Evolutionary conservation across 2,329 filamentous ascomycete species (phyloP).

Genomic region (Davidsoniella virescens): DNA sequence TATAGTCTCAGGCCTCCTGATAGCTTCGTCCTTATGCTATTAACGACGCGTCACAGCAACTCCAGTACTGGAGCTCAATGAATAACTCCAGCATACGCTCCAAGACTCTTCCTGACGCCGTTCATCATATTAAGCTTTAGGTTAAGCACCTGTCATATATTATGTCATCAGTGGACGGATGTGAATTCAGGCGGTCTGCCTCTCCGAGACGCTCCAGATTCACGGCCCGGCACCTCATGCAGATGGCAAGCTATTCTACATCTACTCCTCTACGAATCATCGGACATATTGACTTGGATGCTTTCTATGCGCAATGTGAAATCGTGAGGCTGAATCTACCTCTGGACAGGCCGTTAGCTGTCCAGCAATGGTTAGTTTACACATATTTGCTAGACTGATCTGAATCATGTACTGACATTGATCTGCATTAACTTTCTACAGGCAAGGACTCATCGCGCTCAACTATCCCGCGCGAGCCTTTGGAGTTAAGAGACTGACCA

Average conservation of each 20-base stretch:
- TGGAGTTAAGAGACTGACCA: conserved; percentile 66
- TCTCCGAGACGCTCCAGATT: conserved; percentile 45
- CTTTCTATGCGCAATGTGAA: conserved; percentile 95
- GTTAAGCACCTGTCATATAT: too few relatives aligned
- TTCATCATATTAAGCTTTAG: too few relatives aligned
- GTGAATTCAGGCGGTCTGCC: neutral
- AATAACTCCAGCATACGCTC: too few relatives aligned
- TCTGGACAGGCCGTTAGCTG: conserved; percentile 67
- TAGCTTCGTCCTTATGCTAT: too few relatives aligned
- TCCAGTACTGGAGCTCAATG: too few relatives aligned
- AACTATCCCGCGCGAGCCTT: conserved; percentile 82
- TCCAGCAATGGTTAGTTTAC: conserved; percentile 67
- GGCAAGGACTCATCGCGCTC: conserved; percentile 85
- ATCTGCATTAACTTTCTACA: conserved; percentile 17
- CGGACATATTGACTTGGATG: conserved; percentile 88
- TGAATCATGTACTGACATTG: conserved; percentile 12
- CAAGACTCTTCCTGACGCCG: too few relatives aligned
- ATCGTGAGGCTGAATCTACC: conserved; percentile 66
- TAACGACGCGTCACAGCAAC: too few relatives aligned
- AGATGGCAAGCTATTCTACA: conserved; percentile 54
- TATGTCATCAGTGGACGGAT: too few relatives aligned
- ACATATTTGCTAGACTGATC: neutral
- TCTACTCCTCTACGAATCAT: conserved; percentile 71
- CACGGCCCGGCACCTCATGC: conserved; percentile 67
- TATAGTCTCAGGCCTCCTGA: too few relatives aligned